A percentile compares a stretch with the other conserved stretches of the same genome.
phyloP scores from a whole-genome alignment of 169 alveolate genomes.

The Eimeria necatrix region DNA sequence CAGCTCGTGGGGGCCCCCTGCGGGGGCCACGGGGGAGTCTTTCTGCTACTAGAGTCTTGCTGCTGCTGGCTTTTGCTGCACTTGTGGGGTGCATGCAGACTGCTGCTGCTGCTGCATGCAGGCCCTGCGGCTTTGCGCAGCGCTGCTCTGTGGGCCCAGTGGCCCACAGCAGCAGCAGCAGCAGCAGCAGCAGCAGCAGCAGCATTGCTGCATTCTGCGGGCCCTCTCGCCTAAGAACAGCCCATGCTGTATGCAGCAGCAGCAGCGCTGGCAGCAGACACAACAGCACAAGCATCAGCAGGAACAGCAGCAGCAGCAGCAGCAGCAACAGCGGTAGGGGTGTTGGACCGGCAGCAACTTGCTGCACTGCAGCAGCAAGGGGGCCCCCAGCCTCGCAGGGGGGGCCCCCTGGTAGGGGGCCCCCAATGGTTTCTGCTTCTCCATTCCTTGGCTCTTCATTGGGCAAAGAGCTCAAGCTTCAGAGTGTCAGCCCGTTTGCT shows the following conservation, averaged over 20 bases:
- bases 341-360: background rate
- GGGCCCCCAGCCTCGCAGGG: background rate
- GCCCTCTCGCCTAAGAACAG: background rate
- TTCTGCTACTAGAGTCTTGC: background rate
- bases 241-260: background rate
- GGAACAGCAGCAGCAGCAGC: constrained; percentile 2
- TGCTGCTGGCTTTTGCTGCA: background rate
- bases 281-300: background rate
- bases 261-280: background rate
- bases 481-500: background rate
- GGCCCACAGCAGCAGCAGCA: background rate
- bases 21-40: background rate
- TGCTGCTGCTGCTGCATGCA: background rate
- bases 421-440: no score
- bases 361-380: background rate
- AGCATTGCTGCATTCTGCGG: background rate
- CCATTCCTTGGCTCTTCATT: no score
- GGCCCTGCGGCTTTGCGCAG: background rate
- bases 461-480: background rate
- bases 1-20: background rate
- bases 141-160: background rate
- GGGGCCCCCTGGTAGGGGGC: background rate
- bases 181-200: background rate
- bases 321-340: background rate
- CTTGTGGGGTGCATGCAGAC: background rate